Conservation (phyloP, 495 filamentous ascomycete genomes). For the Lepraria neglecta region DNA sequence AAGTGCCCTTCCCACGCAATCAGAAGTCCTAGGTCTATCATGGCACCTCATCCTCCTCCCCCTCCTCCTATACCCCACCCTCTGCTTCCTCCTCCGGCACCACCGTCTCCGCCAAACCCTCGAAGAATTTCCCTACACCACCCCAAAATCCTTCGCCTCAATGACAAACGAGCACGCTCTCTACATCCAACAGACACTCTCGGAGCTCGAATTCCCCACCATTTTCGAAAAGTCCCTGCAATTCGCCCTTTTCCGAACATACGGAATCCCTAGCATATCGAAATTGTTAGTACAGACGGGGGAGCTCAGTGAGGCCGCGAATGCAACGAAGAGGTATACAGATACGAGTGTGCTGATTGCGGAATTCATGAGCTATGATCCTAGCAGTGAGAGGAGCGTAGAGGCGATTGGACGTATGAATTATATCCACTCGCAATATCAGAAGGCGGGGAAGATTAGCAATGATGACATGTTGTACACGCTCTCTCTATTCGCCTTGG, state of each 20-base stretch:
- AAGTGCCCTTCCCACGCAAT: not conserved
- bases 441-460: conserved; percentile 51
- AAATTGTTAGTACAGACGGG: conserved; percentile 50
- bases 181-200: conserved; percentile 45
- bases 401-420: conserved; percentile 58
- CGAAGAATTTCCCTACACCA: conserved; percentile 45
- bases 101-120: conserved; percentile 42
- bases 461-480: conserved; percentile 65
- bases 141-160: conserved; percentile 47
- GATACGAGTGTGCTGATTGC: conserved; percentile 55
- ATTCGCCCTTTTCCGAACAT: conserved; percentile 65
- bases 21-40: not conserved
- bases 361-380: conserved; percentile 43
- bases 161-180: conserved; percentile 61
- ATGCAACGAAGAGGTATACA: conserved; percentile 55
- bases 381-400: conserved; percentile 43
- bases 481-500: conserved; percentile 53
- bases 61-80: conserved; percentile 29
- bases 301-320: conserved; percentile 49
- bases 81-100: conserved; percentile 44
- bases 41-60: conserved; percentile 5
- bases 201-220: conserved; percentile 52
- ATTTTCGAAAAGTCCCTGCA: conserved; percentile 50
- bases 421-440: conserved; percentile 57
- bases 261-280: conserved; percentile 60